These are phyloP conservation scores for Xerocomellus intermedius DNA, from an alignment of 768 basidiomycete species.

Conservation along the genomic window DNA sequence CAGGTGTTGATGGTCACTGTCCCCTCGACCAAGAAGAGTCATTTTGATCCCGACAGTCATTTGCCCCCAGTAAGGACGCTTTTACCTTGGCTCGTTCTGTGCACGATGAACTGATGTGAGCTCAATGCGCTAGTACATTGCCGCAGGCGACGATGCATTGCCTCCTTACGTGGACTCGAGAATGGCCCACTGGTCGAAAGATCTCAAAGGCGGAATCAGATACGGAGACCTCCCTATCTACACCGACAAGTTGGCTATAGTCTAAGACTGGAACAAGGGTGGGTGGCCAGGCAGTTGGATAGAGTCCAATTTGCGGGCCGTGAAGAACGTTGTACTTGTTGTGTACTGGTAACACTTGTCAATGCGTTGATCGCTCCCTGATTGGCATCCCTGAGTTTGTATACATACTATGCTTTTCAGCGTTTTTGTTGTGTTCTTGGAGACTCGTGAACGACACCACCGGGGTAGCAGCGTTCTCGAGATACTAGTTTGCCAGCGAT, in stretches of 20 bases:
- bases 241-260: conserved; percentile 28
- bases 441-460: background rate
- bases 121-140: conserved; percentile 36
- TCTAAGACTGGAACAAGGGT: background rate
- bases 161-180: conserved; percentile 33
- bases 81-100: background rate
- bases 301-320: conserved; percentile 1
- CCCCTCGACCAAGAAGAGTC: conserved; percentile 30
- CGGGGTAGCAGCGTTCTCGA: too few relatives aligned
- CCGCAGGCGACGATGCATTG: conserved; percentile 35
- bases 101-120: background rate
- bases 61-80: conserved; percentile 41
- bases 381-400: background rate
- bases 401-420: background rate
- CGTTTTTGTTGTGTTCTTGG: background rate
- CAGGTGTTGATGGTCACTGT: conserved; percentile 42
- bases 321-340: background rate
- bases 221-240: conserved; percentile 44
- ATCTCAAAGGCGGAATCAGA: conserved; percentile 27
- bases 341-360: conserved; percentile 12
- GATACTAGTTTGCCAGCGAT: background rate
- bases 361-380: conserved; percentile 19
- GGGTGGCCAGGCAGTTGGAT: background rate
- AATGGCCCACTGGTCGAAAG: conserved; percentile 27
- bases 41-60: conserved; percentile 42